A percentile compares a stretch with the other conserved stretches of the same genome.
Conservation (phyloP, 306 rosid genomes). For the Trifolium pratense region DNA sequence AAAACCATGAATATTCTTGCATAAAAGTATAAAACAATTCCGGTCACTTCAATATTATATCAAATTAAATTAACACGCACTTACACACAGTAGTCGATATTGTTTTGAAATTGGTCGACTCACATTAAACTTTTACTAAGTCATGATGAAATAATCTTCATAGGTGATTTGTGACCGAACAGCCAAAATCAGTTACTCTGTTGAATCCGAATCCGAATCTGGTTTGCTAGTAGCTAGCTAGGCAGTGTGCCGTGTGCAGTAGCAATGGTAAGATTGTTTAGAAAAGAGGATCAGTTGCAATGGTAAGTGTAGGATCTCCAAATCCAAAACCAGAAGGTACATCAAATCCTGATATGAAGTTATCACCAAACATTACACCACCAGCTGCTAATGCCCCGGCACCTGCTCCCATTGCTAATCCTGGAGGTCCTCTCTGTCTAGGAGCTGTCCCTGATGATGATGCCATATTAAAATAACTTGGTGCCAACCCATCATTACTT, state of each 20-base stretch:
- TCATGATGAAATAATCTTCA: not conserved
- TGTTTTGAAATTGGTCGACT: not conserved
- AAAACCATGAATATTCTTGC: no score
- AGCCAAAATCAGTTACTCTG: not conserved
- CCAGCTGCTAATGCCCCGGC: constrained; percentile 87
- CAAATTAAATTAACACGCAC: not conserved
- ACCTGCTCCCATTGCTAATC: constrained; percentile 60
- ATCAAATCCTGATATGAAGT: constrained; percentile 71
- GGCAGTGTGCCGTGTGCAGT: not conserved
- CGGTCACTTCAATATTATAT: no score
- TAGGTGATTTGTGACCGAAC: not conserved
- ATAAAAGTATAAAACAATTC: no score
- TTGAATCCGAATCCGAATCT: not conserved
- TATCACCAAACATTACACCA: constrained; percentile 81
- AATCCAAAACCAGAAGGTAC: constrained; percentile 50
- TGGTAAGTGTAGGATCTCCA: constrained; percentile 56
- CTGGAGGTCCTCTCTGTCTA: constrained; percentile 57
- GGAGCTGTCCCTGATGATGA: constrained; percentile 52
- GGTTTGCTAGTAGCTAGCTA: not conserved
- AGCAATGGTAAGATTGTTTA: constrained; percentile 13
- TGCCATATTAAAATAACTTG: constrained; percentile 53
- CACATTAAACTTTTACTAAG: not conserved
- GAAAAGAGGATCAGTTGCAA: constrained; percentile 69
- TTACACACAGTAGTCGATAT: not conserved
- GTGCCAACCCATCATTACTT: constrained; percentile 50